Conservation (phyloP, 164 flowering plant species). For the Tetracentron sinense region DNA sequence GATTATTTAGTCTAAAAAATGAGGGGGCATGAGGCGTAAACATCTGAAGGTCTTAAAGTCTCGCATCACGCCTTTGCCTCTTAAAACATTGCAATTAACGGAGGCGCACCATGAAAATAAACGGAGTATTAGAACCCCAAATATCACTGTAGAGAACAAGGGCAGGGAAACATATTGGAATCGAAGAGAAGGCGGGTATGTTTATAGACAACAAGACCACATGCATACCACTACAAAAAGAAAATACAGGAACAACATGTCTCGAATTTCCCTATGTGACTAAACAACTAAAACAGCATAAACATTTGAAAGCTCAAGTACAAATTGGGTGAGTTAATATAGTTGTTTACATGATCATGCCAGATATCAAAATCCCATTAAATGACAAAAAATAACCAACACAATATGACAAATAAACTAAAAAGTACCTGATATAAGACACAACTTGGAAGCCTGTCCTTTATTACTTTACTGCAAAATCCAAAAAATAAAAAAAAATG, state of each 20-base stretch:
- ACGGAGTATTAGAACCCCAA: not conserved
- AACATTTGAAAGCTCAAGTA: not conserved
- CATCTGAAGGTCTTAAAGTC: not conserved
- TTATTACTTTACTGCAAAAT: conserved; percentile 64
- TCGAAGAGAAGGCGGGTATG: not conserved
- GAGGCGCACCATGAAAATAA: not conserved
- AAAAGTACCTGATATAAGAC: conserved; percentile 76
- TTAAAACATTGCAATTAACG: too few relatives aligned
- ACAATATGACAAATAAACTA: not conserved
- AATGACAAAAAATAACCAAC: not conserved
- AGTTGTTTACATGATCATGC: not conserved
- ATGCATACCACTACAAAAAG: not conserved
- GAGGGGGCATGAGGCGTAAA: too few relatives aligned
- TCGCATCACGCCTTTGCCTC: too few relatives aligned
- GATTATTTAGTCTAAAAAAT: too few relatives aligned
- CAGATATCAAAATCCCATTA: not conserved
- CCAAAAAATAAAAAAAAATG: not conserved
- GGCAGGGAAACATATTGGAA: not conserved
- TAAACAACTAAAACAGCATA: not conserved
- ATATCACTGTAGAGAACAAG: not conserved
- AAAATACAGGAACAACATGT: not conserved
- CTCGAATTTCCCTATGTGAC: not conserved
- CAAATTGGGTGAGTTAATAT: too few relatives aligned
- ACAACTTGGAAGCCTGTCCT: conserved; percentile 54
- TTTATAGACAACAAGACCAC: not conserved